Percentiles rank a stretch among this genome's conserved stretches.
These are phyloP conservation scores for Geranomyces michiganensis DNA, from an alignment of 192 early-diverging fungal species.

Conservation along the genomic window DNA sequence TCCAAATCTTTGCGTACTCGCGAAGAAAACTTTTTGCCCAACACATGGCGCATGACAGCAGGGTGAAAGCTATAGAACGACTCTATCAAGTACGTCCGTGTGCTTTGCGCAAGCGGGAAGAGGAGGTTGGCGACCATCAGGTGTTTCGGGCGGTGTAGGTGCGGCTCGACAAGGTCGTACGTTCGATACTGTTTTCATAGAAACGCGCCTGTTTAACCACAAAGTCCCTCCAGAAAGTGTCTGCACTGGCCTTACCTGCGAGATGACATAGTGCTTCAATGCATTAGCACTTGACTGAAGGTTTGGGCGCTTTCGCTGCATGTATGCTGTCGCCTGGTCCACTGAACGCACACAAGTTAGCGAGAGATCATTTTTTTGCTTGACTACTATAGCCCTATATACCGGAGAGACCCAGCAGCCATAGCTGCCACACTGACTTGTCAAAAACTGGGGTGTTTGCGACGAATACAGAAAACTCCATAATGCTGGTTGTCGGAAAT, in stretches of 20 bases:
- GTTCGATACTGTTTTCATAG: constrained; percentile 44
- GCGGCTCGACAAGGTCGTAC: constrained; percentile 52
- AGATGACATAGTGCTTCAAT: constrained; percentile 27
- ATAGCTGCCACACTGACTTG: constrained; percentile 31
- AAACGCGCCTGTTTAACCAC: not conserved
- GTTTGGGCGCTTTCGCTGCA: constrained; percentile 8
- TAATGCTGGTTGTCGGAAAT: too few relatives aligned
- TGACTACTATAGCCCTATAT: too few relatives aligned
- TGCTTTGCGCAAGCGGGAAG: constrained; percentile 40
- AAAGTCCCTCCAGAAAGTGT: too few relatives aligned
- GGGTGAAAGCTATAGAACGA: constrained; percentile 54
- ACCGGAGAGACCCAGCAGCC: constrained; percentile 40
- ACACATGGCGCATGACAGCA: constrained; percentile 46
- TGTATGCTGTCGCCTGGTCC: constrained; percentile 29
- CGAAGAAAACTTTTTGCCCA: constrained; percentile 60
- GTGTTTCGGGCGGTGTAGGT: constrained; percentile 45
- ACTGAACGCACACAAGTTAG: too few relatives aligned
- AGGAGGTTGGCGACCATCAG: constrained; percentile 41
- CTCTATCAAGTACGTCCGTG: constrained; percentile 42
- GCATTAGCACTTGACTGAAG: not conserved
- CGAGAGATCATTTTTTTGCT: too few relatives aligned
- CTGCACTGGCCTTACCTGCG: constrained; percentile 27
- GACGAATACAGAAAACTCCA: constrained; percentile 34
- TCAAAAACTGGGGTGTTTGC: constrained; percentile 28
- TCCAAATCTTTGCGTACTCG: constrained; percentile 54